These are phyloP conservation scores for Sugiyamaella chiloensis DNA, from an alignment of 805 yeast genomes.

Conservation along the genomic window DNA sequence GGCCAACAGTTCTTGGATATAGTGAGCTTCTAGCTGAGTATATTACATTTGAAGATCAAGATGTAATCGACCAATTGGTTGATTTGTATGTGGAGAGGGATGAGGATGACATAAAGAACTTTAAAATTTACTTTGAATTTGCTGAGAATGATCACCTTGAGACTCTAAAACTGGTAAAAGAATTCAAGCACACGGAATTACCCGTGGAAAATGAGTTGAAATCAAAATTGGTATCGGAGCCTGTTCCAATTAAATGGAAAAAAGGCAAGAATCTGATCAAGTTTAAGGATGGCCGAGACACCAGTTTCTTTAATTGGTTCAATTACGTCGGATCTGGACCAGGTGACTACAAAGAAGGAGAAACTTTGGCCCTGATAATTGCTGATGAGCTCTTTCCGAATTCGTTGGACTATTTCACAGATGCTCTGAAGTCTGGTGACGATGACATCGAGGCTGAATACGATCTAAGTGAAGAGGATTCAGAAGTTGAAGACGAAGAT, in stretches of 20 bases:
- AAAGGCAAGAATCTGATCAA: slow-evolving; percentile 53
- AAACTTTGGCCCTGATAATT: slow-evolving; percentile 67
- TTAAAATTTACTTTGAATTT: slow-evolving; percentile 59
- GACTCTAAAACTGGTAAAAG: slow-evolving; percentile 59
- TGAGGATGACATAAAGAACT: slow-evolving; percentile 49
- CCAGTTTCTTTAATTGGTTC: slow-evolving; percentile 85
- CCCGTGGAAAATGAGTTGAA: slow-evolving; percentile 36
- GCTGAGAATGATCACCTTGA: slow-evolving; percentile 49
- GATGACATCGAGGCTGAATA: slow-evolving; percentile 22
- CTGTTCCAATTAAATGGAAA: slow-evolving; percentile 69
- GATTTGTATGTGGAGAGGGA: slow-evolving; percentile 58
- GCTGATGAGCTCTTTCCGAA: slow-evolving; percentile 81
- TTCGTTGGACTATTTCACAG: slow-evolving; percentile 77
- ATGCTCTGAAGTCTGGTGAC: slow-evolving; percentile 40
- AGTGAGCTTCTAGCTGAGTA: slow-evolving; percentile 77
- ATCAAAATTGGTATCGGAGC: slow-evolving; percentile 47
- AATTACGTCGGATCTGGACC: slow-evolving; percentile 77
- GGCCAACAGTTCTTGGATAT: slow-evolving; percentile 83
- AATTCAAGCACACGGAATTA: slow-evolving; percentile 47
- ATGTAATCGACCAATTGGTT: slow-evolving; percentile 58
- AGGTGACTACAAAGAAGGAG: slow-evolving; percentile 75
- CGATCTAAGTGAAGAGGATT: slow-evolving; percentile 18
- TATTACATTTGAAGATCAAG: slow-evolving; percentile 61
- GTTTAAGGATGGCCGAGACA: slow-evolving; percentile 47
- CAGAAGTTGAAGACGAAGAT: slow-evolving; percentile 17